A percentile compares a stretch with the other conserved stretches of the same genome.
Evolutionary conservation across 495 filamentous ascomycete genomes (phyloP).

Genomic region (Oidiodendron maius): DNA sequence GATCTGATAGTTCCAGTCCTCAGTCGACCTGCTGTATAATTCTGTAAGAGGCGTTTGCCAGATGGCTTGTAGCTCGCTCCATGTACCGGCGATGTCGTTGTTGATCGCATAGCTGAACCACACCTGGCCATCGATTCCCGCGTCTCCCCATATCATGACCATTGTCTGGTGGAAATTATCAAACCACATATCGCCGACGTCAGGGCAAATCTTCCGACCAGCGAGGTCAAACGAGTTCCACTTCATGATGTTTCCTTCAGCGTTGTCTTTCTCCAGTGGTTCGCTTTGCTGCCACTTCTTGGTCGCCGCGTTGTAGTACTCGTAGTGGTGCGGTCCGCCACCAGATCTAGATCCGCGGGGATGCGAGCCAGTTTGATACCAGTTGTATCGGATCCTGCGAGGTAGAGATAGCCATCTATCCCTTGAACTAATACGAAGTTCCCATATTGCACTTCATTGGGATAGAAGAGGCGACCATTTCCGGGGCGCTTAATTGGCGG

Average conservation of each 20-base stretch:
- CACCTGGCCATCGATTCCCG: background rate
- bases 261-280: background rate
- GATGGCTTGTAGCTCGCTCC: background rate
- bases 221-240: background rate
- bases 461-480: background rate
- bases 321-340: background rate
- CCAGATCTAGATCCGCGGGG: background rate
- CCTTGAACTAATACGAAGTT: background rate
- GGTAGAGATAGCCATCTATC: constrained; percentile 2
- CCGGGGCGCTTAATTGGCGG: background rate
- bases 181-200: background rate
- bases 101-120: background rate
- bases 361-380: background rate
- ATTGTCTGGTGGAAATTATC: background rate
- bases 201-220: background rate
- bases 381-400: background rate
- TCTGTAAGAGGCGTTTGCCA: background rate
- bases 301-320: background rate
- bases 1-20: background rate
- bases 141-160: constrained; percentile 1
- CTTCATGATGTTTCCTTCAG: background rate
- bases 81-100: background rate
- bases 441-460: background rate
- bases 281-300: background rate
- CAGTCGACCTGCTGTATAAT: background rate